Evolutionary conservation across 1,284 basidiomycete genomes (phyloP).

Genomic region (Mycena sp.): DNA sequence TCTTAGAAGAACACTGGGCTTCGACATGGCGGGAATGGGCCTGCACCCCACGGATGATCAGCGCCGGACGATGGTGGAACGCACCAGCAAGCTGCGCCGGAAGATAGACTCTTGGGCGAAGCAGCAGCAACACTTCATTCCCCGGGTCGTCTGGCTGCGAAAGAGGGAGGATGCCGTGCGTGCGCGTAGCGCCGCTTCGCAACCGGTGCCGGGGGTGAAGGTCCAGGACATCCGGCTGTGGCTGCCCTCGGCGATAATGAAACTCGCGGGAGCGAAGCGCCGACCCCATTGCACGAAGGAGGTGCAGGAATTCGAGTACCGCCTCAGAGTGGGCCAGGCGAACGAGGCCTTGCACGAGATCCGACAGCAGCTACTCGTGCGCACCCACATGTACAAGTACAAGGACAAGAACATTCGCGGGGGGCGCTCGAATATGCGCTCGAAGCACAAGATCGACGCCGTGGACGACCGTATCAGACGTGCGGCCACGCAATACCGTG

Average conservation of each 20-base stretch:
- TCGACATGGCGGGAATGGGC: background rate
- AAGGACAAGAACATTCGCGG: conserved; percentile 9
- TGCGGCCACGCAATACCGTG: background rate
- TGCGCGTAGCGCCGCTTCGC: no score
- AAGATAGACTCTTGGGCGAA: conserved; percentile 1
- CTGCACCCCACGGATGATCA: background rate
- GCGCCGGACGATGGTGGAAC: background rate
- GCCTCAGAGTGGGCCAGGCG: conserved; percentile 8
- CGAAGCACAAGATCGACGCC: background rate
- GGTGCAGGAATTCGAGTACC: conserved; percentile 8
- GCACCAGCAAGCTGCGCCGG: conserved; percentile 1
- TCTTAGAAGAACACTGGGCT: background rate
- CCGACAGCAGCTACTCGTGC: conserved; percentile 2
- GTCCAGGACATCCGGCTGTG: conserved; percentile 9
- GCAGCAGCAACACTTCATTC: background rate
- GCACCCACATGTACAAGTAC: conserved; percentile 11
- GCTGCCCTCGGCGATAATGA: conserved; percentile 10
- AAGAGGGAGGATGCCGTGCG: no score
- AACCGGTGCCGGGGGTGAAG: conserved; percentile 6
- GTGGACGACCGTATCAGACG: conserved; percentile 12
- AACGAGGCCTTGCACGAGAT: no score
- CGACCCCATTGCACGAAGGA: background rate
- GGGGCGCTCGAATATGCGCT: conserved; percentile 1
- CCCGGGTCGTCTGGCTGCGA: no score
- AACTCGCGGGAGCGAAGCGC: no score